These are phyloP conservation scores for Verruconis gallopava DNA, from an alignment of 2,329 filamentous ascomycete species.

Conservation along the genomic window DNA sequence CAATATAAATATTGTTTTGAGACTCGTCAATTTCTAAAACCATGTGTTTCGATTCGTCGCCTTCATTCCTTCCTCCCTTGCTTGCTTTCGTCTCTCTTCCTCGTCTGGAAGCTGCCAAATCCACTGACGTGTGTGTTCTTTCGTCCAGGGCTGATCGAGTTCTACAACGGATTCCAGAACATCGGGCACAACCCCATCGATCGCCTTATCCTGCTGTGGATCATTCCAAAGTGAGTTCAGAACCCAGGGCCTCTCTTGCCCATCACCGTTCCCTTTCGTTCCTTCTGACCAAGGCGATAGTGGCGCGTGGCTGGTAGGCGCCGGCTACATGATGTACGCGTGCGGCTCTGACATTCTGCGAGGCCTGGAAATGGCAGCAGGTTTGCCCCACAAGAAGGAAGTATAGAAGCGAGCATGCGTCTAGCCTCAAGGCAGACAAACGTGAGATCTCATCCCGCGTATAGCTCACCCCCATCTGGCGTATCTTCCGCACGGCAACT, in stretches of 20 bases:
- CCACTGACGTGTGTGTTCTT: no score
- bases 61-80: no score
- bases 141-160: constrained; percentile 47
- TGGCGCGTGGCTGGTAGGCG: constrained; percentile 51
- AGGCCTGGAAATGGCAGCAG: constrained; percentile 36
- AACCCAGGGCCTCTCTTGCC: no score
- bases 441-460: no score
- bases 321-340: constrained; percentile 47
- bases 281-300: constrained; percentile 25
- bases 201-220: constrained; percentile 46
- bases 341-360: constrained; percentile 50
- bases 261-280: neutral
- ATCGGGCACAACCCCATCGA: constrained; percentile 47
- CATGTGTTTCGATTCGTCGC: no score
- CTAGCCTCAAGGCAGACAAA: no score
- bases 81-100: no score
- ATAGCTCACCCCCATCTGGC: no score
- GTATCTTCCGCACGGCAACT: no score
- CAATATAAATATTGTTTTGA: constrained; percentile 1
- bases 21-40: no score
- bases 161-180: constrained; percentile 46
- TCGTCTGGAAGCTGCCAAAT: no score
- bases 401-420: no score
- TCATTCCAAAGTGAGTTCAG: constrained; percentile 56
- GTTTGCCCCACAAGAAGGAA: constrained; percentile 7